Evolutionary conservation across 2,329 filamentous ascomycete species (phyloP).

Genomic region (Westerdykella ornata): DNA sequence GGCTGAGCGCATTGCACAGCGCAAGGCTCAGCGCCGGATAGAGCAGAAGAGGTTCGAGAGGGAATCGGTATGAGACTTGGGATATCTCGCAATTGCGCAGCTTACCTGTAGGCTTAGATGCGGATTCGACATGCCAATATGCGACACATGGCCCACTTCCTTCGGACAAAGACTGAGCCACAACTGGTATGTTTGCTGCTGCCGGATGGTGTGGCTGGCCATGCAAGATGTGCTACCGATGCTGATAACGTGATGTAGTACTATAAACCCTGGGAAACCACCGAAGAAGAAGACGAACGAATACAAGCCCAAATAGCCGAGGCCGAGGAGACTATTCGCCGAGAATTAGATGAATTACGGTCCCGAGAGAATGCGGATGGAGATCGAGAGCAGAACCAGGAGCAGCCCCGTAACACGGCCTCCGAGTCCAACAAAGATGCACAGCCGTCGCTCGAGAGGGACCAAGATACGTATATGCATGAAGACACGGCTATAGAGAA

Average conservation of each 20-base stretch:
- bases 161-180: conserved; percentile 66
- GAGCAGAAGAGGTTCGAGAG: conserved; percentile 73
- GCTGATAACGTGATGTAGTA: conserved; percentile 51
- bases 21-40: conserved; percentile 54
- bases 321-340: conserved; percentile 56
- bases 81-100: not conserved
- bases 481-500: too few species aligned
- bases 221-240: conserved; percentile 1
- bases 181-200: conserved; percentile 56
- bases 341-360: conserved; percentile 60
- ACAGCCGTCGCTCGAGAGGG: conserved; percentile 13
- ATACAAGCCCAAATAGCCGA: conserved; percentile 66
- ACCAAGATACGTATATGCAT: conserved; percentile 14
- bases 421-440: conserved; percentile 16
- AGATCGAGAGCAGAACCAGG: conserved; percentile 17
- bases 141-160: conserved; percentile 62
- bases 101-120: conserved; percentile 53
- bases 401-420: conserved; percentile 17
- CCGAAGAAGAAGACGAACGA: conserved; percentile 58
- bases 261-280: conserved; percentile 77
- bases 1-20: conserved; percentile 57
- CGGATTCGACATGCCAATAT: conserved; percentile 65
- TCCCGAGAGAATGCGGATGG: conserved; percentile 30
- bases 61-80: conserved; percentile 55
- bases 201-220: not conserved